Evolutionary conservation across 2,329 filamentous ascomycete species (phyloP).

Genomic region (Raffaelea deltoideospora): DNA sequence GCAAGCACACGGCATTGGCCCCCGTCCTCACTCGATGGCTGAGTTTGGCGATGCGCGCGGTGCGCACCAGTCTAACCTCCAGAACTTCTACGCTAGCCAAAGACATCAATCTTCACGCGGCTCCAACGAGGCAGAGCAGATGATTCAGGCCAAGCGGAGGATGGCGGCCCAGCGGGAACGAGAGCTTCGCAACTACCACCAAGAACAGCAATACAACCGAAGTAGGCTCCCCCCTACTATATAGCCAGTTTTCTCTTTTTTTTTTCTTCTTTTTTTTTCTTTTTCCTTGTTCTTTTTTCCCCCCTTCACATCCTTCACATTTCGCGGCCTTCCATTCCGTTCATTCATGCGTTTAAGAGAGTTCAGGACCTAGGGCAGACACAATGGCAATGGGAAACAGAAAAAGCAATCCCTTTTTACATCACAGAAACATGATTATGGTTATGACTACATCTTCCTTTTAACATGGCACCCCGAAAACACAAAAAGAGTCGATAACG

Average conservation of each 20-base stretch:
- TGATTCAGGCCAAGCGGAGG: constrained; percentile 97
- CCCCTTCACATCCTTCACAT: neutral
- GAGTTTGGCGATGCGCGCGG: constrained; percentile 63
- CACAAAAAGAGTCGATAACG: constrained; percentile 5
- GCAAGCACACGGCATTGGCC: constrained; percentile 42
- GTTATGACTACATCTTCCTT: too few species aligned
- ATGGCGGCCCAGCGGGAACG: constrained; percentile 98
- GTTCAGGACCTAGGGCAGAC: too few species aligned
- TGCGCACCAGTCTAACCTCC: constrained; percentile 63
- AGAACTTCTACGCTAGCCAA: constrained; percentile 89
- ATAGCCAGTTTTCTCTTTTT: constrained; percentile 29
- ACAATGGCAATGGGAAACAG: too few species aligned
- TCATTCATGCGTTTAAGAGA: too few species aligned
- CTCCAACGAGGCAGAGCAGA: constrained; percentile 85
- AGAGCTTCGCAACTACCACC: constrained; percentile 98
- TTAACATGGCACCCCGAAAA: too few species aligned
- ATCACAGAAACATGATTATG: too few species aligned
- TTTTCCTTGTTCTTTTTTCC: neutral
- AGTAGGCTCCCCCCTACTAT: constrained; percentile 76
- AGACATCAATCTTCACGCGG: constrained; percentile 76
- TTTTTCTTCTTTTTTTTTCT: neutral
- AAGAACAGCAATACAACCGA: constrained; percentile 99
- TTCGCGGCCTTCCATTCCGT: too few species aligned
- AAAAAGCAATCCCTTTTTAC: too few species aligned
- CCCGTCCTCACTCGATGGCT: constrained; percentile 71